phyloP scores from a whole-genome alignment of 305 asterid genomes.

The Solanum hybrid region DNA sequence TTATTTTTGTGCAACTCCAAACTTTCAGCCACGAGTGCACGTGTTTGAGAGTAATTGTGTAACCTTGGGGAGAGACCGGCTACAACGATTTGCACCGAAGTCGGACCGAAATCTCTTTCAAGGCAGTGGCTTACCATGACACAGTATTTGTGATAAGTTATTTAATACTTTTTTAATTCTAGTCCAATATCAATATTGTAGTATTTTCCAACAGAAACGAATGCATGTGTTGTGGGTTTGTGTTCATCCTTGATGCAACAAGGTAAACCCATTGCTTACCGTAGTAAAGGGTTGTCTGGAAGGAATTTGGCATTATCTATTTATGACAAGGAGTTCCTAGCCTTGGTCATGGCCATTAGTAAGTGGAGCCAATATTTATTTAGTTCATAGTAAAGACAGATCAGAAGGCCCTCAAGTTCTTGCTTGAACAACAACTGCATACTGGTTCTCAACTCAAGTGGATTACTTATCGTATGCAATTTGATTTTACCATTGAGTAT shows the following conservation, averaged over 20 bases:
- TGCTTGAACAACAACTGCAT: not conserved
- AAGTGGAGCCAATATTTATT: not conserved
- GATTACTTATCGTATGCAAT: not conserved
- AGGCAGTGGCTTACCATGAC: not conserved
- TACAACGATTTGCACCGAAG: not conserved
- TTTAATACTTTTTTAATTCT: not conserved
- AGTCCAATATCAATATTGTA: not conserved
- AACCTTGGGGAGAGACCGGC: not conserved
- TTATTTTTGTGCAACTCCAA: not conserved
- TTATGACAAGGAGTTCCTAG: not conserved
- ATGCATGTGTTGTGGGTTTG: not conserved
- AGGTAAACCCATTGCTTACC: not conserved
- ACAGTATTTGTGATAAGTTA: not conserved
- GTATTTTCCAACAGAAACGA: not conserved
- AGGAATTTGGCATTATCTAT: not conserved
- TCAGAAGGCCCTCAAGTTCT: not conserved
- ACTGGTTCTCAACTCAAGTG: not conserved
- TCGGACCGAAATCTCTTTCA: not conserved
- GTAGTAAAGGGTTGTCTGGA: not conserved
- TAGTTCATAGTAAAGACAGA: not conserved
- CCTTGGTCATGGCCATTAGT: not conserved
- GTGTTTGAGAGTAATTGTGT: not conserved
- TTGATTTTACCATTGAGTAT: not conserved
- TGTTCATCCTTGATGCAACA: not conserved
- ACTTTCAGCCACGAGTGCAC: not conserved